Evolutionary conservation across 768 basidiomycete genomes (phyloP), one percentile per base, ranked within the genome.

Genomic region (Boletus sensibilis): DNA sequence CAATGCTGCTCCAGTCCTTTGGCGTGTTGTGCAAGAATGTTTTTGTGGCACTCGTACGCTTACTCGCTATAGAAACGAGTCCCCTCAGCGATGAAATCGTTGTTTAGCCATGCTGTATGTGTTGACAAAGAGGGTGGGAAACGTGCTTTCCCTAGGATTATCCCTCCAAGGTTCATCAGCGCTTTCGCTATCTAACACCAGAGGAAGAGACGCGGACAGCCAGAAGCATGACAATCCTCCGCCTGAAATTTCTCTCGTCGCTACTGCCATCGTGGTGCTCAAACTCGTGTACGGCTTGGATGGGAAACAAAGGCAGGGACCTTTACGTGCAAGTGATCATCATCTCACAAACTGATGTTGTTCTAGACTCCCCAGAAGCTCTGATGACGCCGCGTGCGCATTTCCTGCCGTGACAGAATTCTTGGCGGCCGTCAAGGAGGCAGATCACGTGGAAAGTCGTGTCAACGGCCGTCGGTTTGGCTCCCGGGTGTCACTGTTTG

Each of bases 201-300:
- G 74, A 57, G 61, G 63, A 23, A 64, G 64, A 14, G 82, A 82
- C 60, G 74, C 75, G 16, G 73, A 71, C 44, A 68, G 72, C 23
- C 83, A 85, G 66, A 78, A 76, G 52, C 76, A 79, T 52, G 90
- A 91, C 69, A 84, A 81, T 60, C 78, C 81, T 29, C 84, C 90
- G 7, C 80, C 86, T 11, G 92, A 94, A 66, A 74, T 87, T 47
- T 79, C 80, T 3, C 72, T 92, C 23, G 67, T 82, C 42, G 83
- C 81, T 2, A 76, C 76, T 14, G 80, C 81, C 46, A 77, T 94
- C 13, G 78, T 92, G 12, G 84, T 86, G 35, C 76, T 94, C 63
- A 95, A 94, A 74, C 79, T 96, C 79, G 81, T 86, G 25, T 94
- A 94, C 64, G 94, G 93, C 1, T 66, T 94, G 29, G 92, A 94